A percentile compares a stretch with the other conserved stretches of the same genome.
These are phyloP conservation scores for Sugiyamaella sp. DNA, from an alignment of 1,139 yeast species.

Conservation along the genomic window DNA sequence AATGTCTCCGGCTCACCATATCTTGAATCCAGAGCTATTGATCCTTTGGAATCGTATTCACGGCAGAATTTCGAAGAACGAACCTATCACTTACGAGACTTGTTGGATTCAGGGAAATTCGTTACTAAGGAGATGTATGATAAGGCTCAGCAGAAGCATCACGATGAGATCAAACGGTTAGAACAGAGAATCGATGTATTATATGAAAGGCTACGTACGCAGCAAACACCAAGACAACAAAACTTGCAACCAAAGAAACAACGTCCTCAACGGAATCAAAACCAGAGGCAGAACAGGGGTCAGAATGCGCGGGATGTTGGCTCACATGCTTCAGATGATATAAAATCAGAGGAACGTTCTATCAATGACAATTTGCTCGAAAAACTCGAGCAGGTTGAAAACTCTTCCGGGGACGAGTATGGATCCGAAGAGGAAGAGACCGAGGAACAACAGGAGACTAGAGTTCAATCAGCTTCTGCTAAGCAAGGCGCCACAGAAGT, in stretches of 20 bases:
- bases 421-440: constrained; percentile 10
- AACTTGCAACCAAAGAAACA: too few species aligned
- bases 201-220: constrained; percentile 19
- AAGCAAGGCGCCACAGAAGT: not conserved
- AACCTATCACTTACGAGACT: constrained; percentile 22
- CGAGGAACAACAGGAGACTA: not conserved
- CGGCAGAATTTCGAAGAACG: constrained; percentile 24
- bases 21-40: not conserved
- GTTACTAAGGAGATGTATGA: constrained; percentile 27
- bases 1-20: not conserved
- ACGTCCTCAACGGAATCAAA: not conserved
- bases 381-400: not conserved
- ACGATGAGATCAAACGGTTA: constrained; percentile 20
- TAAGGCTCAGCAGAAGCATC: constrained; percentile 17
- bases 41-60: constrained; percentile 24
- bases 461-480: not conserved
- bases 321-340: not conserved
- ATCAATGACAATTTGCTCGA: not conserved
- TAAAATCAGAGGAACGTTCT: not conserved
- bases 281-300: not conserved
- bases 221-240: not conserved
- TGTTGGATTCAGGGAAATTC: constrained; percentile 29
- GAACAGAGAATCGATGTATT: constrained; percentile 23
- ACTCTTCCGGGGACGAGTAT: not conserved
- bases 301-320: not conserved